phyloP scores from a whole-genome alignment of 75 land plant genomes.

The Picea glauca region DNA sequence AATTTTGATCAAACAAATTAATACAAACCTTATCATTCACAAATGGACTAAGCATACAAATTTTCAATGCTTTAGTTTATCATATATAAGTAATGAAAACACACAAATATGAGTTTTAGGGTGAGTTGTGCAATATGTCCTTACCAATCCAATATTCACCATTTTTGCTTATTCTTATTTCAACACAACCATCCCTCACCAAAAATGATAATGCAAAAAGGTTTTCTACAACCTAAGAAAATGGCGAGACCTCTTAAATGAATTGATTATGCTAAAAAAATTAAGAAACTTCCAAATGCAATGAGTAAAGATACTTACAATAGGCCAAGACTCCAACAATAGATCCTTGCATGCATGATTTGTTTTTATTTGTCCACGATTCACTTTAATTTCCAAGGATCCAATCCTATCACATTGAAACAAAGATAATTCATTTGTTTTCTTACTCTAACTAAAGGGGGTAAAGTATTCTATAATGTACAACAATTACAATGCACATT shows the following conservation, averaged over 20 bases:
- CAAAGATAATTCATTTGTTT: too few species aligned
- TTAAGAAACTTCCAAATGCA: background rate
- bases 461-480: background rate
- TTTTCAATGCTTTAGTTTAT: too few species aligned
- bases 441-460: background rate
- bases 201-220: conserved; percentile 6
- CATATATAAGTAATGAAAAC: too few species aligned
- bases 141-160: background rate
- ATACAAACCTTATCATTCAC: too few species aligned
- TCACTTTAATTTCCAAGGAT: background rate
- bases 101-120: too few species aligned
- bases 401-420: background rate
- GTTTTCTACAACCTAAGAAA: background rate
- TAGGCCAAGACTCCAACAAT: background rate
- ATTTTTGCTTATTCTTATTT: background rate
- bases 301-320: background rate
- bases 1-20: too few species aligned
- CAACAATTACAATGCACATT: background rate
- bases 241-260: background rate
- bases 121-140: background rate
- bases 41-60: too few species aligned
- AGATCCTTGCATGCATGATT: background rate
- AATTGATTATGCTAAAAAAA: too few species aligned
- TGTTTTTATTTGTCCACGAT: background rate
- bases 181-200: background rate